phyloP scores from a whole-genome alignment of 1,284 basidiomycete genomes.

The Ceratobasidium theobromae region DNA sequence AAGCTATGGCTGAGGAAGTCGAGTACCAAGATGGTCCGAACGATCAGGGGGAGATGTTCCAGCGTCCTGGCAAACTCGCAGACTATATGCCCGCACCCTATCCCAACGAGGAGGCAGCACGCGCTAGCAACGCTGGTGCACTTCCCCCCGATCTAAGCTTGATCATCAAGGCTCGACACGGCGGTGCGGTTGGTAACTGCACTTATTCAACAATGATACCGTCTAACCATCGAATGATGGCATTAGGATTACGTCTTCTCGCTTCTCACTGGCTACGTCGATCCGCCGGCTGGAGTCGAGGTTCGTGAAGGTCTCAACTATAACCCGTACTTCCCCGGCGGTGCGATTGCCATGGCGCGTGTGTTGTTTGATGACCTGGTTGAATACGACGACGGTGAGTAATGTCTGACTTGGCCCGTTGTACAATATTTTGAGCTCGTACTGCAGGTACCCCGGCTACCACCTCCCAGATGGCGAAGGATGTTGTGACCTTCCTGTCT shows the following conservation, averaged over 20 bases:
- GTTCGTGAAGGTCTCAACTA: slow-evolving; percentile 98
- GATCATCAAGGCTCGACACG: slow-evolving; percentile 98
- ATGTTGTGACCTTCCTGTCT: slow-evolving; percentile 91
- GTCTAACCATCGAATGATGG: slow-evolving; percentile 1
- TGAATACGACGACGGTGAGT: slow-evolving; percentile 85
- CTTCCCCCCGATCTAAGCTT: slow-evolving; percentile 96
- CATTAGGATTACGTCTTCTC: slow-evolving; percentile 93
- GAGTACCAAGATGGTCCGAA: slow-evolving; percentile 98
- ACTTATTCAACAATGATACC: not conserved
- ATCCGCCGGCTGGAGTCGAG: slow-evolving; percentile 94
- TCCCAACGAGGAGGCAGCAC: slow-evolving; percentile 97
- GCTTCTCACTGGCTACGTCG: slow-evolving; percentile 95
- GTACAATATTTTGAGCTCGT: not conserved
- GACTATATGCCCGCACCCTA: slow-evolving; percentile 98
- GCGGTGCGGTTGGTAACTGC: slow-evolving; percentile 72
- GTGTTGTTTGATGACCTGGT: slow-evolving; percentile 94
- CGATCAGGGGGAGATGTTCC: slow-evolving; percentile 96
- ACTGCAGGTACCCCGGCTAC: slow-evolving; percentile 87
- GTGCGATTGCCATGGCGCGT: slow-evolving; percentile 98
- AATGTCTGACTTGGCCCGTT: not conserved
- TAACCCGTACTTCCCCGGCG: slow-evolving; percentile 97
- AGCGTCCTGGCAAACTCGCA: slow-evolving; percentile 93
- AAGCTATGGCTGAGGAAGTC: slow-evolving; percentile 92
- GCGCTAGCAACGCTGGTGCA: slow-evolving; percentile 92
- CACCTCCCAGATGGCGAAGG: slow-evolving; percentile 99